phyloP scores from a whole-genome alignment of 2,329 filamentous ascomycete genomes.

The Paracoccidioides lutzii region DNA sequence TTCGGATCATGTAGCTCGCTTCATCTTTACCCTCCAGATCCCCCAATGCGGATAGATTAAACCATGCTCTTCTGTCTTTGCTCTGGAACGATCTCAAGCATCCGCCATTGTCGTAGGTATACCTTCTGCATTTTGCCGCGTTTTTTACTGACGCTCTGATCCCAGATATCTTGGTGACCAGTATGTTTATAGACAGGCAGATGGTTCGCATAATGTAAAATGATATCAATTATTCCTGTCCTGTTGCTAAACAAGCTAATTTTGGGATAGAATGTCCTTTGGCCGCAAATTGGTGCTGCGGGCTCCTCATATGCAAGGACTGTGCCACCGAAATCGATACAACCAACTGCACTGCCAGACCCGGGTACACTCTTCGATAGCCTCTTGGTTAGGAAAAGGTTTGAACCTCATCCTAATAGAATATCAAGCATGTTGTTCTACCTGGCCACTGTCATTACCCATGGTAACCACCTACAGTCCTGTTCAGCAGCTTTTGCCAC shows the following conservation, averaged over 20 bases:
- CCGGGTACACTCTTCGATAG: constrained; percentile 17
- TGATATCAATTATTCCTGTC: background rate
- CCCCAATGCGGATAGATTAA: constrained; percentile 14
- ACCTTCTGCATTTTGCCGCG: constrained; percentile 10
- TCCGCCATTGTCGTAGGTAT: constrained; percentile 29
- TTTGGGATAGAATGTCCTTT: constrained; percentile 11
- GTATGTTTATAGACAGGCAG: constrained; percentile 21
- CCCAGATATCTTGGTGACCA: constrained; percentile 26
- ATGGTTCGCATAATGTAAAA: constrained; percentile 16
- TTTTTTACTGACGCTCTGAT: constrained; percentile 39
- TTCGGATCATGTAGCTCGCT: constrained; percentile 20
- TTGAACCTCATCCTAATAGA: constrained; percentile 29
- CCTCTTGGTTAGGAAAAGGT: constrained; percentile 8
- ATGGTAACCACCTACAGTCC: constrained; percentile 22
- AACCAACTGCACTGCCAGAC: constrained; percentile 14
- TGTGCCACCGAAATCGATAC: constrained; percentile 12
- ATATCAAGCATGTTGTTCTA: constrained; percentile 39
- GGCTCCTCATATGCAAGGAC: constrained; percentile 17
- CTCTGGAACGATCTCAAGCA: constrained; percentile 23
- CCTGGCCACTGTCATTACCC: constrained; percentile 40
- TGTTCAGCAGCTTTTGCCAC: background rate
- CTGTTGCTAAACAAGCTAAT: background rate
- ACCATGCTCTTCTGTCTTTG: constrained; percentile 16
- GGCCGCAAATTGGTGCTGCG: constrained; percentile 16
- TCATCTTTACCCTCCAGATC: constrained; percentile 17